Percentiles rank a stretch among this genome's conserved stretches.
Conservation (phyloP, 805 yeast species). For the Zygosaccharomyces siamensis region DNA sequence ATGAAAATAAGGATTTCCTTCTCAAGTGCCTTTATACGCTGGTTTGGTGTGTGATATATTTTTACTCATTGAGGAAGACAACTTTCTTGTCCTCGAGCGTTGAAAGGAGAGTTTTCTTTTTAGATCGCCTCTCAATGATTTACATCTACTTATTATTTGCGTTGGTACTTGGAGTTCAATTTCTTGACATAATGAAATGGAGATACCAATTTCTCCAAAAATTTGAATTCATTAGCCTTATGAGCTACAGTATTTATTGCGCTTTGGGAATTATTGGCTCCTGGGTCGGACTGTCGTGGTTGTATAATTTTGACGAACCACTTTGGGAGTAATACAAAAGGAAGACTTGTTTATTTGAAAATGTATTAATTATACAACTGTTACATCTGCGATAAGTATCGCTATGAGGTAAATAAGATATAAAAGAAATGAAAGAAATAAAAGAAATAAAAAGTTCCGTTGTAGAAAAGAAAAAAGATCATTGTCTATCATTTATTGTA, state of each 20-base stretch:
- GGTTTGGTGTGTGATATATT: constrained; percentile 79
- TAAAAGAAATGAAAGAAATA: not conserved
- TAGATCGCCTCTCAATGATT: constrained; percentile 64
- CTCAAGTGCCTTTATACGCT: constrained; percentile 72
- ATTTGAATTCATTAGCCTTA: constrained; percentile 70
- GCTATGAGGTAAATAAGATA: not conserved
- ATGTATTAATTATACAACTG: not conserved
- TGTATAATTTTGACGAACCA: constrained; percentile 76
- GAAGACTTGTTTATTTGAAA: not conserved
- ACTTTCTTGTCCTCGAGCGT: constrained; percentile 42
- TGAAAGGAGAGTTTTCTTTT: constrained; percentile 50
- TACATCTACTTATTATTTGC: constrained; percentile 67
- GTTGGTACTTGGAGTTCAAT: constrained; percentile 45
- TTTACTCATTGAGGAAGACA: constrained; percentile 66
- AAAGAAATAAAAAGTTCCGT: not conserved
- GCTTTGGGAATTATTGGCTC: constrained; percentile 77
- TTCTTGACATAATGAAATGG: constrained; percentile 52
- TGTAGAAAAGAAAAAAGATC: not conserved
- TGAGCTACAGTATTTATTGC: constrained; percentile 83
- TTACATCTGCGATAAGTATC: not conserved
- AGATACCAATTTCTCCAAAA: constrained; percentile 50
- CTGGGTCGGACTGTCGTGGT: constrained; percentile 87
- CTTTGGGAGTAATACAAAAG: constrained; percentile 43
- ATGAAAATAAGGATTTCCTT: constrained; percentile 72
- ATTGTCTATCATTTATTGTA: not conserved